These are phyloP conservation scores for Cadophora malorum DNA, from an alignment of 2,329 filamentous ascomycete species.

Conservation along the genomic window DNA sequence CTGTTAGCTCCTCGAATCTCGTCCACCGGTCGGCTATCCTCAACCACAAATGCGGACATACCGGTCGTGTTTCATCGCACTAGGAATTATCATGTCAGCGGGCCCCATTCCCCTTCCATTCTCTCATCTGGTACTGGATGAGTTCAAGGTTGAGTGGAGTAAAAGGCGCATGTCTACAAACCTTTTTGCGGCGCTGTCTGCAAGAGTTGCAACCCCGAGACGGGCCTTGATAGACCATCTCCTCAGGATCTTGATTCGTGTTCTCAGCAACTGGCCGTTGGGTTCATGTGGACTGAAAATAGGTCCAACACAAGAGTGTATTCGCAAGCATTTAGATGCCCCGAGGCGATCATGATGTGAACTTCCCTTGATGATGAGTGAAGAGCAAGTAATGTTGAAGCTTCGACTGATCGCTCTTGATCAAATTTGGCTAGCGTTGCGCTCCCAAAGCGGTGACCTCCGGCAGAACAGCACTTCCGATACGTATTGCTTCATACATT, in stretches of 20 bases:
- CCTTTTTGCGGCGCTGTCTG: constrained; percentile 36
- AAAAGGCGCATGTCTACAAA: constrained; percentile 4
- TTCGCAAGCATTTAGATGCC: too few species aligned
- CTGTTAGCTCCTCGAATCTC: background rate
- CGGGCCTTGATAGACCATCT: constrained; percentile 31
- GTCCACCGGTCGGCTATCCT: too few species aligned
- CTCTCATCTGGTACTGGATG: background rate
- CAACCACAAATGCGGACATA: constrained; percentile 23
- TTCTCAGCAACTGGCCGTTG: background rate
- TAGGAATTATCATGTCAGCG: constrained; percentile 15
- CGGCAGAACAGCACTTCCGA: background rate
- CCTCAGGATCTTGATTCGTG: background rate
- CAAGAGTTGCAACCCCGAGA: constrained; percentile 39
- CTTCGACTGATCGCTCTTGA: background rate
- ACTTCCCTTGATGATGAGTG: background rate
- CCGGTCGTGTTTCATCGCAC: constrained; percentile 39
- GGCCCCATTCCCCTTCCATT: background rate
- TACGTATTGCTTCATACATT: too few species aligned
- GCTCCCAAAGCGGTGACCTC: background rate
- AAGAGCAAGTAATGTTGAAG: background rate
- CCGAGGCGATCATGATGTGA: background rate
- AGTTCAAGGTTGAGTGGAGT: background rate
- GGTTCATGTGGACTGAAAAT: background rate
- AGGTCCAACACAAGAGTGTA: background rate
- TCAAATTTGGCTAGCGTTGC: background rate